phyloP scores from a whole-genome alignment of 2,329 filamentous ascomycete genomes.

The Ilyonectria mors-panacis region DNA sequence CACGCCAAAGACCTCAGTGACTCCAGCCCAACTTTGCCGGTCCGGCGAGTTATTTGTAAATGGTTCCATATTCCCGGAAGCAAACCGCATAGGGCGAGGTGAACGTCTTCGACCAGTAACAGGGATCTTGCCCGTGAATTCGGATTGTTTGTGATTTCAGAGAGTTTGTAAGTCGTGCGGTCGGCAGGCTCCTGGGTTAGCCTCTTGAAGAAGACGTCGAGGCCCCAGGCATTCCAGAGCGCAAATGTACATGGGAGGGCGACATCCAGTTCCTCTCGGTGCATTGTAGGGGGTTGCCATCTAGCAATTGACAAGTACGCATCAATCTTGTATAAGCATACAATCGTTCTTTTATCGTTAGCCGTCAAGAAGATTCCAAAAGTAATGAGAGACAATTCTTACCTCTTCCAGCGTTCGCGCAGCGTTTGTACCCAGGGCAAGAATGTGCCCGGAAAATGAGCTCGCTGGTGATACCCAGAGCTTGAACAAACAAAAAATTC shows the following conservation, averaged over 20 bases:
- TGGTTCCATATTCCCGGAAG: constrained; percentile 52
- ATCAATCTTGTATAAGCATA: constrained; percentile 57
- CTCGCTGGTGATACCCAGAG: constrained; percentile 53
- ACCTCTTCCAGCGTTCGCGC: constrained; percentile 56
- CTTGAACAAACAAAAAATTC: constrained; percentile 55
- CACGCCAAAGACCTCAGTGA: constrained; percentile 39
- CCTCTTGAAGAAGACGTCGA: constrained; percentile 55
- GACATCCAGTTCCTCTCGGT: constrained; percentile 56
- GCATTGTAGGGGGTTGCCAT: constrained; percentile 50
- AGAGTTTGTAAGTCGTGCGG: constrained; percentile 49
- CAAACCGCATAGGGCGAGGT: constrained; percentile 51
- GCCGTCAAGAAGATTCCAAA: background rate
- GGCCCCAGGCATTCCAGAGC: constrained; percentile 56
- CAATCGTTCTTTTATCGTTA: constrained; percentile 52
- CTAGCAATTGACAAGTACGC: constrained; percentile 52
- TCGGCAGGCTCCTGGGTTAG: constrained; percentile 51
- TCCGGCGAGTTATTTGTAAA: constrained; percentile 44
- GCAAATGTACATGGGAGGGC: constrained; percentile 52
- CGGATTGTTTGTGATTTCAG: constrained; percentile 49
- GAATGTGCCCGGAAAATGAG: constrained; percentile 56
- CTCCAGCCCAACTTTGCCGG: constrained; percentile 32
- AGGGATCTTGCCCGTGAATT: constrained; percentile 46
- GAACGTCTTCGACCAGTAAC: constrained; percentile 53
- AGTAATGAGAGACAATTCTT: background rate
- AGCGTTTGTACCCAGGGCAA: constrained; percentile 52